Evolutionary conservation across 2,329 filamentous ascomycete genomes (phyloP).

Genomic region (Diaporthe ilicicola): DNA sequence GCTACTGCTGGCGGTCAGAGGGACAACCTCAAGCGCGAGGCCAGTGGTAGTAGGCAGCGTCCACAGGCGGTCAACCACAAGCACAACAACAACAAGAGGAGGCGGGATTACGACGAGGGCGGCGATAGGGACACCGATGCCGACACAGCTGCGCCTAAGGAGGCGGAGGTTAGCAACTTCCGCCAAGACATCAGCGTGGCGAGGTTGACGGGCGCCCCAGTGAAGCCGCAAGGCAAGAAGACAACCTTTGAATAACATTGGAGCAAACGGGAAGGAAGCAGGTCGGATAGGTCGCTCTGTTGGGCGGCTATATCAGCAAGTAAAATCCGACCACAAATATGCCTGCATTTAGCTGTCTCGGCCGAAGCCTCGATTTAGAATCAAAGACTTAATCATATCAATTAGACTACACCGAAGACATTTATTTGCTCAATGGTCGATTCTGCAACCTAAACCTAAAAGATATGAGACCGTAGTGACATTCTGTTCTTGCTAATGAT

Average conservation of each 20-base stretch:
- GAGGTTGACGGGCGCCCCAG: slow-evolving; percentile 80
- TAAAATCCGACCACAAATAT: background rate
- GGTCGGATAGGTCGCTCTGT: background rate
- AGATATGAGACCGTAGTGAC: slow-evolving; percentile 21
- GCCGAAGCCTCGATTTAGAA: no score
- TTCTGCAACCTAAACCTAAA: background rate
- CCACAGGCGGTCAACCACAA: slow-evolving; percentile 53
- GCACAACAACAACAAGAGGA: slow-evolving; percentile 86
- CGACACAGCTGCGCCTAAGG: slow-evolving; percentile 39
- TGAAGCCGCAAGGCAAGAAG: slow-evolving; percentile 82
- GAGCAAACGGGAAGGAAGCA: background rate
- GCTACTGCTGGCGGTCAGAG: slow-evolving; percentile 38
- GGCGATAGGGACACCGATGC: slow-evolving; percentile 5
- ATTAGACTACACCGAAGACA: background rate
- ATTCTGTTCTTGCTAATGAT: slow-evolving; percentile 31
- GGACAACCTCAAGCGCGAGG: background rate
- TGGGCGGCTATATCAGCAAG: background rate
- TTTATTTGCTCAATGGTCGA: background rate
- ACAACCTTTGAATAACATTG: slow-evolving; percentile 74
- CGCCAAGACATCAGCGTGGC: slow-evolving; percentile 60
- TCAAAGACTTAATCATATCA: background rate
- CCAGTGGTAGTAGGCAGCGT: slow-evolving; percentile 38
- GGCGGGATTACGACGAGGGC: slow-evolving; percentile 94
- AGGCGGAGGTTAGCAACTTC: slow-evolving; percentile 45
- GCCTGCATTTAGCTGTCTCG: background rate